Base-by-base conservation (phyloP, 2,329 filamentous ascomycete species). In the Ceratocystis albifundus region DNA sequence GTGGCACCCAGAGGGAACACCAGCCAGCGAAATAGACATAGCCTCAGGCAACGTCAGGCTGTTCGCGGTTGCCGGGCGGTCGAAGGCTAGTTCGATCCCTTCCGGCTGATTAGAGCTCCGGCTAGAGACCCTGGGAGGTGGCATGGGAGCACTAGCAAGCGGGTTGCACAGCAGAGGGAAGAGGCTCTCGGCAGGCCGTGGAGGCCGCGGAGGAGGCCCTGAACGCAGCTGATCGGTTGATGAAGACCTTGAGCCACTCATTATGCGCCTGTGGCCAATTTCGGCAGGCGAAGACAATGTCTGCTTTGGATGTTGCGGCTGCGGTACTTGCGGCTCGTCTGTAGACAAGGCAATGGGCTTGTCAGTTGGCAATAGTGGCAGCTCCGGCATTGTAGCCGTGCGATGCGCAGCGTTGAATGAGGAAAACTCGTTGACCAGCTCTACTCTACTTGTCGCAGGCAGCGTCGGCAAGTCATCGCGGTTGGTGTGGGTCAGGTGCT, bases 401-500 rank as follows among this genome's bases (percentile, higher is more conserved):
- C 67, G 66, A 20, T 65, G 59, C 62, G 69, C 69, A 62, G 65
- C 45, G 46, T 62, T 66, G 44, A 66, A 61, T 25, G 66, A 66
- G 4, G 59, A 64, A 61, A 79, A 77, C 67, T 80, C 80, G 10
- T 77, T 76, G 15, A 76, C 75, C 62, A 79, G 71, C 32, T 79
- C 76, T 61, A 74, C 73, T 17, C 76, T 76, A 69, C 75, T 79
- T 2, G 74, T 70, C 32, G 75, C 73, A 53, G 77, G 74, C 5
- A 79, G 68, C 66, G 75, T 75, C 3, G 78, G 74, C 2, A 80
- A 67, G 62, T 80, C 76, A 36, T 84, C 79, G 61, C 79, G 80
- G 12, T 78, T 76, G 12, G 80, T 83, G 71, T 86, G 84, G 3
- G 81, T 80, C 44, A 87, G 77, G 73, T 87, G 84, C 71, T 86